Evolutionary conservation across 176 grass and related monocot genomes (phyloP), one percentile per base, ranked within the genome.

Genomic region (Puya raimondii): DNA sequence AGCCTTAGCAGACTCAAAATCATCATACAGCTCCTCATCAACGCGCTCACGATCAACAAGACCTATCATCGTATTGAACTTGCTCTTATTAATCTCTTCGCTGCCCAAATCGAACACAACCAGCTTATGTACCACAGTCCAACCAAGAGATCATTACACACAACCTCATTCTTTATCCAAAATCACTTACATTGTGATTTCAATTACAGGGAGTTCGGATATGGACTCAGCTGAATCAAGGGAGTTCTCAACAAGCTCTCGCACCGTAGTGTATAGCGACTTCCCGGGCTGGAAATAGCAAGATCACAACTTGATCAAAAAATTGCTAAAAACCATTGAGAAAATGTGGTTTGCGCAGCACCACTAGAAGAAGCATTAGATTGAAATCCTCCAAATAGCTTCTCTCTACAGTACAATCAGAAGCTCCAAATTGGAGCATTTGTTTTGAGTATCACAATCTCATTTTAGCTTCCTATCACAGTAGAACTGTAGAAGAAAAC

Each of bases 31-130:
- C 47, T 75, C 88, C 76, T 81, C 78, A 76, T 96, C 92, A 76
- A 96, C 81, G 70, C 88, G 92, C 47, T 87, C 79, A 53, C 86
- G 86, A 63, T 96, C 81, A 72, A 83, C 86, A 65, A 96, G 86
- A 56, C 92, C 92, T 68, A 96, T 96, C 92, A 96, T 91, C 66
- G 88, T 96, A 76, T 96, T 96, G 79, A 87, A 96, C 72, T 89
- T 96, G 81, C 79, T 85, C 81, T 76, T 96, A 9, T 71, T 96
- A 53, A 96, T 91, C 83, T 96, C 92, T 81, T 96, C 92, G 76
- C 92, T 96, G 64, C 33, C n/a, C 57, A 77, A 20, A 78, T 42
- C 76, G 10, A 51, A 49, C 8, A 71, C 50, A 64, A 70, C 42
- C 47, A 4, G 64, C 12, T 42, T 51, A 72, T 66, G 51, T 11